Percentiles rank a stretch among this genome's conserved stretches.
Evolutionary conservation across 1,139 yeast genomes (phyloP).

Genomic region (Blastobotrys proliferans): DNA sequence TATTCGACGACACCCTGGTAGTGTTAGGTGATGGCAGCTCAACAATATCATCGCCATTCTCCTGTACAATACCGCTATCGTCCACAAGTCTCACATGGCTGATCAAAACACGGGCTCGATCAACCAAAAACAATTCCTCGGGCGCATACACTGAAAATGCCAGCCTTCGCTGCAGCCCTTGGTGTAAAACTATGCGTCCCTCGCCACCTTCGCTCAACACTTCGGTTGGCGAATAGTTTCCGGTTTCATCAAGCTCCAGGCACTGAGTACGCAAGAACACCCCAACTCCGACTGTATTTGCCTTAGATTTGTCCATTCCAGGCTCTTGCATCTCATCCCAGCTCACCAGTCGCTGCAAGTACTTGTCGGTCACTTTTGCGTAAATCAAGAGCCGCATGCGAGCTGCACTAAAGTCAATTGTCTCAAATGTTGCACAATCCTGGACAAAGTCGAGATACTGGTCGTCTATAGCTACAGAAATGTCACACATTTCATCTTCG

Average conservation of each 20-base stretch:
- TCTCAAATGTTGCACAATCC: no score
- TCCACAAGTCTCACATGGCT: conserved; percentile 25
- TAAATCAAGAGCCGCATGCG: background rate
- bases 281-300: background rate
- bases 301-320: conserved; percentile 5
- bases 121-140: conserved; percentile 14
- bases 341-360: conserved; percentile 27
- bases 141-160: conserved; percentile 21
- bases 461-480: conserved; percentile 5
- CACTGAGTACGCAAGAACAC: conserved; percentile 14
- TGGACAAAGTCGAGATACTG: no score
- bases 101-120: conserved; percentile 18
- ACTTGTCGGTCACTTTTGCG: conserved; percentile 16
- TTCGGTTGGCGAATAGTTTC: conserved; percentile 25
- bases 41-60: conserved; percentile 5
- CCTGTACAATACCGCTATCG: conserved; percentile 19
- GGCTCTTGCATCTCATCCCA: conserved; percentile 35
- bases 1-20: background rate
- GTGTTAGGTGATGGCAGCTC: background rate
- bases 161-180: conserved; percentile 31
- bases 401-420: background rate
- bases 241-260: conserved; percentile 28
- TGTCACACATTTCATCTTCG: conserved; percentile 16
- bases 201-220: conserved; percentile 16
- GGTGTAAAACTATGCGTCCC: conserved; percentile 23